A percentile compares a stretch with the other conserved stretches of the same genome.
Evolutionary conservation across 2,329 filamentous ascomycete species (phyloP).

Genomic region (Xylaria sp.): DNA sequence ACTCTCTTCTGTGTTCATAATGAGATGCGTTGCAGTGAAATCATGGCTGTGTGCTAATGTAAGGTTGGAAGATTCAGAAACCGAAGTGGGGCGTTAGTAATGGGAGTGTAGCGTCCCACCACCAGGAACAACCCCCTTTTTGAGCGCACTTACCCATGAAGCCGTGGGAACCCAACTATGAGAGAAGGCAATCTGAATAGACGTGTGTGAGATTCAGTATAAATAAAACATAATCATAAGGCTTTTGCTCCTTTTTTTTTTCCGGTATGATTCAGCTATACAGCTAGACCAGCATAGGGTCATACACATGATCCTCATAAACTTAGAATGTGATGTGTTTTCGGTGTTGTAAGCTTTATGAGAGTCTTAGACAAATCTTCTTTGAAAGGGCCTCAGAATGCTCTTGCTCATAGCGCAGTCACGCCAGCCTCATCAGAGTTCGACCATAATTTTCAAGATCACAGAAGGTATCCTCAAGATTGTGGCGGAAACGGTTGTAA

Average conservation of each 20-base stretch:
- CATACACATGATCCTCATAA: too few relatives aligned
- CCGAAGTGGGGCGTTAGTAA: conserved; percentile 15
- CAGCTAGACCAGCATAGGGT: too few relatives aligned
- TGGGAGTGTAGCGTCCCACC: background rate
- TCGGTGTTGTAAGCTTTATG: too few relatives aligned
- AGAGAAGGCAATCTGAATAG: background rate
- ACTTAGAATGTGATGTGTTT: too few relatives aligned
- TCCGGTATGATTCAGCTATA: too few relatives aligned
- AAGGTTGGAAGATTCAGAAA: conserved; percentile 1
- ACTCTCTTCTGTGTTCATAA: conserved; percentile 15
- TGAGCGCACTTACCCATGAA: conserved; percentile 15
- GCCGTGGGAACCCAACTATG: background rate
- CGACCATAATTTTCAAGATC: too few relatives aligned
- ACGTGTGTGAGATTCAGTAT: background rate
- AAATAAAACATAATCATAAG: background rate
- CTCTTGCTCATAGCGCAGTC: too few relatives aligned
- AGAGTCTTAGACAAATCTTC: too few relatives aligned
- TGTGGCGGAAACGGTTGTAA: too few relatives aligned
- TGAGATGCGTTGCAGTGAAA: conserved; percentile 11
- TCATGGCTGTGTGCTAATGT: background rate
- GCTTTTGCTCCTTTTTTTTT: background rate
- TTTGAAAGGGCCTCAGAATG: too few relatives aligned
- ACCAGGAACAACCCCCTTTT: conserved; percentile 16
- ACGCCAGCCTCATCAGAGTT: too few relatives aligned
- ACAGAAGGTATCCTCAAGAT: too few relatives aligned